Percentiles rank a stretch among this genome's conserved stretches.
These are phyloP conservation scores for Eucalyptus pumila DNA, from an alignment of 345 rosid species.

Conservation along the genomic window DNA sequence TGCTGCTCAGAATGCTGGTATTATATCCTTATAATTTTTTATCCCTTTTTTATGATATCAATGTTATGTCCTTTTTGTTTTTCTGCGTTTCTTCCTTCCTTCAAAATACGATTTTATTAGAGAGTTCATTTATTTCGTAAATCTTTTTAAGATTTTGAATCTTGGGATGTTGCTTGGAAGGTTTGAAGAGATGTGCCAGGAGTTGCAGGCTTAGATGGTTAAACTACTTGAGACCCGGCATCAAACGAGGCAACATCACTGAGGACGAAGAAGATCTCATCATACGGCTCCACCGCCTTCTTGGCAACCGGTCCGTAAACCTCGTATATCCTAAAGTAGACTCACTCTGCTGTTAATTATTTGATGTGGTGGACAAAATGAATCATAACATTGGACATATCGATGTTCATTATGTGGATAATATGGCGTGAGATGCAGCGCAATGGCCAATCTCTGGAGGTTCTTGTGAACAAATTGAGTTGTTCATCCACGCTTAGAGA, in stretches of 20 bases:
- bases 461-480: not conserved
- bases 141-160: not conserved
- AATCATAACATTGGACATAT: not conserved
- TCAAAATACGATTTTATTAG: not conserved
- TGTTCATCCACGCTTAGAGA: not conserved
- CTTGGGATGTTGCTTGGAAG: not conserved
- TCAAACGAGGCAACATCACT: not conserved
- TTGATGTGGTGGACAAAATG: not conserved
- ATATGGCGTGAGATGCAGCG: not conserved
- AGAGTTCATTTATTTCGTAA: not conserved
- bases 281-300: slow-evolving; percentile 1
- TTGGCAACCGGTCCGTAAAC: not conserved
- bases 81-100: not conserved
- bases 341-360: not conserved
- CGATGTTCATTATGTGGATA: not conserved
- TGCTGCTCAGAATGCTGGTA: not conserved
- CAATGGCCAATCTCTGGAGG: not conserved
- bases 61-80: not conserved
- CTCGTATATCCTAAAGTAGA: too few relatives aligned
- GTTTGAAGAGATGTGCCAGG: slow-evolving; percentile 1
- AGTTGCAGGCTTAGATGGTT: slow-evolving; percentile 8
- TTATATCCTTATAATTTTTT: too few relatives aligned
- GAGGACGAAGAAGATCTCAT: slow-evolving; percentile 4
- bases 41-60: not conserved
- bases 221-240: not conserved